These are phyloP conservation scores for Sophora flavescens DNA, from an alignment of 306 rosid species.

Conservation along the genomic window DNA sequence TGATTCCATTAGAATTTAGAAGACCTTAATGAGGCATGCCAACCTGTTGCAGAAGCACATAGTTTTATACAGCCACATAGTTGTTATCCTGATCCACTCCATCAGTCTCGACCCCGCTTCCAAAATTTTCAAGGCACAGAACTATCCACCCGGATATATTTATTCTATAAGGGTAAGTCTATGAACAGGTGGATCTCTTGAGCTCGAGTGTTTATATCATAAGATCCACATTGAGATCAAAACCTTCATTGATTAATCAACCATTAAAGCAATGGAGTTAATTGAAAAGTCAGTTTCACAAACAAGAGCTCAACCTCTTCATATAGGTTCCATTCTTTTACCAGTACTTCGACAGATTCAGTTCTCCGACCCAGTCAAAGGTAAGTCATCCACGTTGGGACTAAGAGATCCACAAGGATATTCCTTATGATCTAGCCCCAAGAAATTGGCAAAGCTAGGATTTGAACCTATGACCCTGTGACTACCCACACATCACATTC, in stretches of 20 bases:
- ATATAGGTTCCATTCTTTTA: not conserved
- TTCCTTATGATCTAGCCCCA: too few relatives aligned
- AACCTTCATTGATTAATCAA: not conserved
- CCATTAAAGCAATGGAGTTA: not conserved
- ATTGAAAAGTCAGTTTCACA: not conserved
- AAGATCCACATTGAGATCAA: not conserved
- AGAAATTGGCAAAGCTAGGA: not conserved
- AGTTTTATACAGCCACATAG: not conserved
- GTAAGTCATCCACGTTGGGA: not conserved
- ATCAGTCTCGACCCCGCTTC: not conserved
- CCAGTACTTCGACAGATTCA: too few relatives aligned
- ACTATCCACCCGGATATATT: not conserved
- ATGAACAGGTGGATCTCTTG: not conserved
- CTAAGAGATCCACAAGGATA: not conserved
- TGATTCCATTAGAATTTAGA: not conserved
- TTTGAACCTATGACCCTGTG: not conserved
- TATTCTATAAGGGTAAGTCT: not conserved
- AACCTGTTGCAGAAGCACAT: not conserved
- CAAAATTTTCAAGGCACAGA: conserved; percentile 2
- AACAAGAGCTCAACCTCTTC: not conserved
- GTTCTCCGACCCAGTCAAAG: not conserved
- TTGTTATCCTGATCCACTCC: not conserved
- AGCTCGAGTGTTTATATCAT: not conserved
- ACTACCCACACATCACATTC: not conserved
- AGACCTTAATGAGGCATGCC: conserved; percentile 4